Percentiles rank a stretch among this genome's conserved stretches.
Conservation (phyloP, 23 red algal species). For the Agarophyton chilense region DNA sequence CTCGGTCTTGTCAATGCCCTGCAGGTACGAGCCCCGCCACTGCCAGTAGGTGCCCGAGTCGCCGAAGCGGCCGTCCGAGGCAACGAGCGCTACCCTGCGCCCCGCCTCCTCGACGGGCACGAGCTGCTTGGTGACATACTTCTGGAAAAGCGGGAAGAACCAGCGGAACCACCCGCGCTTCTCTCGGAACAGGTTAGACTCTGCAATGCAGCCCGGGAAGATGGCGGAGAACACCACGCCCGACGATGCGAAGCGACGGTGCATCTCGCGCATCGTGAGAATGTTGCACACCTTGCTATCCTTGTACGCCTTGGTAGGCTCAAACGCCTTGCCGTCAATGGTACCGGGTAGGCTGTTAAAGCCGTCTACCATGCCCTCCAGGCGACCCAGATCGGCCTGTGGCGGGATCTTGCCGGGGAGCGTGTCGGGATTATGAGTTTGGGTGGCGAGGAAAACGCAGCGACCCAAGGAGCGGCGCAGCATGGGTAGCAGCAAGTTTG, state of each 20-base stretch:
- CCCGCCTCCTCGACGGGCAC: slow-evolving; percentile 86
- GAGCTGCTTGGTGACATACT: slow-evolving; percentile 88
- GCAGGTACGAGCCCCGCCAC: slow-evolving; percentile 82
- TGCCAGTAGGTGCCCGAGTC: slow-evolving; percentile 85
- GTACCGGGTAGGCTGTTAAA: slow-evolving; percentile 60
- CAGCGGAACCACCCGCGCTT: slow-evolving; percentile 91
- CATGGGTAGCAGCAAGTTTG: slow-evolving; percentile 66
- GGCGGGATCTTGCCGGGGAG: slow-evolving; percentile 91
- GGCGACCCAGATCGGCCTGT: slow-evolving; percentile 78
- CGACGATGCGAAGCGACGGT: slow-evolving; percentile 55
- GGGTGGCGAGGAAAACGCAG: slow-evolving; percentile 84
- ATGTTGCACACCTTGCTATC: slow-evolving; percentile 91
- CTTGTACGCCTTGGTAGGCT: slow-evolving; percentile 97
- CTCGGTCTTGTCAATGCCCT: slow-evolving; percentile 63
- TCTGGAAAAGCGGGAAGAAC: slow-evolving; percentile 94
- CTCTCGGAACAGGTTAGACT: slow-evolving; percentile 84
- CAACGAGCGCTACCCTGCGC: slow-evolving; percentile 74
- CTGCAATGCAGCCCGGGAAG: slow-evolving; percentile 89
- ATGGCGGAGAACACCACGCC: slow-evolving; percentile 76
- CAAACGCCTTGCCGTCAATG: slow-evolving; percentile 80
- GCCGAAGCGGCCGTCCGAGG: slow-evolving; percentile 62
- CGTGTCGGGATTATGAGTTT: slow-evolving; percentile 89
- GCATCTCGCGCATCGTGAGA: slow-evolving; percentile 80
- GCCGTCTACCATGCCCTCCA: slow-evolving; percentile 71
- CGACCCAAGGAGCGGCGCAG: slow-evolving; percentile 60